phyloP scores from a whole-genome alignment of 257 asterid genomes.

The Lantana camara region DNA sequence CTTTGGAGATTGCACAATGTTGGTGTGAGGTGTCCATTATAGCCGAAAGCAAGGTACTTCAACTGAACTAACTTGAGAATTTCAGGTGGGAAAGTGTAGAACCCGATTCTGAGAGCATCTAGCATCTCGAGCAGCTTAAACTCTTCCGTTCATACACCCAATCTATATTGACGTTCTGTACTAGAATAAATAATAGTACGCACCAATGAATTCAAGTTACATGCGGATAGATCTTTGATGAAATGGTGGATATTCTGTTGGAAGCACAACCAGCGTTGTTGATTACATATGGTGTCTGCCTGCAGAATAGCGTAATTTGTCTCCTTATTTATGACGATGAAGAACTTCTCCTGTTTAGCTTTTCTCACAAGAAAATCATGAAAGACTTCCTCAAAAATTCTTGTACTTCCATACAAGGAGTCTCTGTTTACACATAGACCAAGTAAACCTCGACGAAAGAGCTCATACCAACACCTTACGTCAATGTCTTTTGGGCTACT shows the following conservation, averaged over 20 bases:
- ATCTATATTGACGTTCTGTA: neutral
- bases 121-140: constrained; percentile 23
- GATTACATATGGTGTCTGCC: neutral
- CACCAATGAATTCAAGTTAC: neutral
- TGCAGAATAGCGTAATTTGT: neutral
- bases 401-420: neutral
- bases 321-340: neutral
- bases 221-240: neutral
- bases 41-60: constrained; percentile 29
- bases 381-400: constrained; percentile 2
- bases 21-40: neutral
- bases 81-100: constrained; percentile 6
- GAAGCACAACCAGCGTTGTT: constrained; percentile 17
- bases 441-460: too few relatives aligned
- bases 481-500: neutral
- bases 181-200: constrained; percentile 18
- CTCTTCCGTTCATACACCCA: neutral
- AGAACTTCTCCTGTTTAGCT: constrained; percentile 21
- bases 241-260: neutral
- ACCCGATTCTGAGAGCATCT: neutral
- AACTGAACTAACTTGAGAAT: constrained; percentile 12
- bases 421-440: constrained; percentile 3
- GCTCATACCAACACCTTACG: neutral
- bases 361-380: neutral
- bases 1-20: constrained; percentile 18